These are phyloP conservation scores for Rhizophlyctis rosea DNA, from an alignment of 192 early-diverging fungal genomes.

Conservation along the genomic window DNA sequence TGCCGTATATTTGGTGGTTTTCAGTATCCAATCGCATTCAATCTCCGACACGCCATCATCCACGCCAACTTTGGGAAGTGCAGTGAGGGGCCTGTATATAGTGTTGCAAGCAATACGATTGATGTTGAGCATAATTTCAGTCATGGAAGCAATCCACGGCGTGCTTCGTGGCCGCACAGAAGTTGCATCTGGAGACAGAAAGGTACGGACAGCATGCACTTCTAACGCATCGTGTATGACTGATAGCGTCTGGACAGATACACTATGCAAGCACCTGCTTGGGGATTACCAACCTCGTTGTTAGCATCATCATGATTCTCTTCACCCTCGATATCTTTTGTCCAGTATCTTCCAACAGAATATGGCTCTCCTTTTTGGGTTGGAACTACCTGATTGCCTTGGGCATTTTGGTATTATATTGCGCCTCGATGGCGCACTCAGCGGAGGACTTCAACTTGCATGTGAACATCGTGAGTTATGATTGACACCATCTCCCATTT, in stretches of 20 bases:
- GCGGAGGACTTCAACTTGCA: too few relatives aligned
- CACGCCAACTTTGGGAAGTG: not conserved
- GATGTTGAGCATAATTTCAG: not conserved
- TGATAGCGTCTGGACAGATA: not conserved
- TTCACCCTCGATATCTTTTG: conserved; percentile 5
- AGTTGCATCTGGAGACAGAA: too few relatives aligned
- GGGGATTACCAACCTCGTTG: not conserved
- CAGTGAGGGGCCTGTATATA: not conserved
- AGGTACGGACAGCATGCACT: too few relatives aligned
- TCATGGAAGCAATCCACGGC: not conserved
- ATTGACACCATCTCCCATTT: too few relatives aligned
- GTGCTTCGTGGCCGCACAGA: too few relatives aligned
- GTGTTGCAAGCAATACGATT: not conserved
- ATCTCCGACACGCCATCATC: not conserved
- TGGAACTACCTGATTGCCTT: conserved; percentile 7
- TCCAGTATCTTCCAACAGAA: not conserved
- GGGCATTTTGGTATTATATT: not conserved
- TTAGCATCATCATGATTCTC: not conserved
- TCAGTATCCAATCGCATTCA: not conserved
- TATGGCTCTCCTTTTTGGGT: not conserved
- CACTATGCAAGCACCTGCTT: not conserved
- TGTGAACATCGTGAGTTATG: too few relatives aligned
- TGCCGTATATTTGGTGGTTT: not conserved
- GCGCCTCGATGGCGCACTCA: not conserved
- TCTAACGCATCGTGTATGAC: too few relatives aligned